Base-by-base conservation (phyloP, 1,284 basidiomycete genomes). In the Ustilago bromivora region DNA sequence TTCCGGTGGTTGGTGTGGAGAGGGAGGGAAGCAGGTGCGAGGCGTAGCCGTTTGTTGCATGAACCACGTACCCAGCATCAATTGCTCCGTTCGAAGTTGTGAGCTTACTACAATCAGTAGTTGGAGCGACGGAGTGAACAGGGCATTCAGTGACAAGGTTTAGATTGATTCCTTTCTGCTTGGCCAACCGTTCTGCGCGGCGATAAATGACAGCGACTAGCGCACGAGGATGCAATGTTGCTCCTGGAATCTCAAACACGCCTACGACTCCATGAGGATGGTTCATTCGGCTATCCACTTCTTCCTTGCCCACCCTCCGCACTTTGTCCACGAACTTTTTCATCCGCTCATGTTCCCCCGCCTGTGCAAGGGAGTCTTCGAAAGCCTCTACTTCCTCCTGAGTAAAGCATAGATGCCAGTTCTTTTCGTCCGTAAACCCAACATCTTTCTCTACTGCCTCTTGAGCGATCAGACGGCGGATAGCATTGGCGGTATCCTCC, bases 41-140 rank as follows among this genome's bases (percentile, higher is more conserved):
- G 0, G 91, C 90, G 66, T 94, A 93, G 0, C 87, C 93, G 77
- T 95, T 94, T 4, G 92, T 94, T 0, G 93, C 92, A 80, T 95
- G 93, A 1, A 95, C 85, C 46, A 95, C 88, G 66, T 90, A 89
- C 12, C 88, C 86, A 73, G 92, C 91, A 2, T 84, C 41, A 36
- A 93, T 52, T 1, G 23, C 32, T 13, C 62, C 63, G 35, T 60
- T 54, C 9, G 31, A 23, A 0, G 72, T 71, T 3, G 53, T 12
- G 0, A 64, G 19, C 2, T 64, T 19, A 9, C 1, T n/a, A 17
- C 38, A 15, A 28, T 15, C 49, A 7, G 34, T 5, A 10, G 19
- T 17, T n/a, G 43, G 13, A 19, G 43, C 15, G 38, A 61, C 32
- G 7, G 28, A 28, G 35, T 49, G 46, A 13, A 81, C 77, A 6